These are phyloP conservation scores for Marasmius fiardii DNA, from an alignment of 1,284 basidiomycete genomes.

Conservation along the genomic window DNA sequence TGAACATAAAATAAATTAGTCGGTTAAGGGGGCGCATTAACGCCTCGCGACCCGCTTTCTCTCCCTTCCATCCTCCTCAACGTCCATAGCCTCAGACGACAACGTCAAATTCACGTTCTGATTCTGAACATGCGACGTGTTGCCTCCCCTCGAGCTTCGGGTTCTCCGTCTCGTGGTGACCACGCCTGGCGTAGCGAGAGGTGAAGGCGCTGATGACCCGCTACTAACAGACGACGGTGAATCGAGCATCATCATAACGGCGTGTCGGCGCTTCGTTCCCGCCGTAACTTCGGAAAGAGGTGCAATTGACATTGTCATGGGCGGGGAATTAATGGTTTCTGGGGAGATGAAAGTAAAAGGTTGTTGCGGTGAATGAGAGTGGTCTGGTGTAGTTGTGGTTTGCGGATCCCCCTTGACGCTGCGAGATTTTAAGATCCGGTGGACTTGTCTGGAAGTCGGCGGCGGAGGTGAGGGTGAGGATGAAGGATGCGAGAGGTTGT, in stretches of 20 bases:
- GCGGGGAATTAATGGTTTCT: slow-evolving; percentile 20
- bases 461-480: slow-evolving; percentile 1
- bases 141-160: slow-evolving; percentile 34
- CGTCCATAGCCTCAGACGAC: slow-evolving; percentile 48
- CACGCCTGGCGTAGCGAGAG: slow-evolving; percentile 21
- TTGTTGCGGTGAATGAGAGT: slow-evolving; percentile 2
- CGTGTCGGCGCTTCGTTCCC: slow-evolving; percentile 50
- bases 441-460: slow-evolving; percentile 14
- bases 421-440: slow-evolving; percentile 2
- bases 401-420: slow-evolving; percentile 13
- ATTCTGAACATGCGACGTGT: slow-evolving; percentile 24
- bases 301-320: slow-evolving; percentile 32
- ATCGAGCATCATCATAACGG: slow-evolving; percentile 63
- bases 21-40: slow-evolving; percentile 14
- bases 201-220: slow-evolving; percentile 18
- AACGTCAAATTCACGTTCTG: slow-evolving; percentile 31
- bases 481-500: neutral
- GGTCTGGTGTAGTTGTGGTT: slow-evolving; percentile 13
- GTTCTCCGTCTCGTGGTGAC: slow-evolving; percentile 38
- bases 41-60: slow-evolving; percentile 53
- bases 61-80: slow-evolving; percentile 57
- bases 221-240: slow-evolving; percentile 24
- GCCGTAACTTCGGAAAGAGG: slow-evolving; percentile 23
- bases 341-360: slow-evolving; percentile 19
- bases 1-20: no score